Evolutionary conservation across 257 asterid genomes (phyloP), one percentile per base, ranked within the genome.

Genomic region (Lantana camara): DNA sequence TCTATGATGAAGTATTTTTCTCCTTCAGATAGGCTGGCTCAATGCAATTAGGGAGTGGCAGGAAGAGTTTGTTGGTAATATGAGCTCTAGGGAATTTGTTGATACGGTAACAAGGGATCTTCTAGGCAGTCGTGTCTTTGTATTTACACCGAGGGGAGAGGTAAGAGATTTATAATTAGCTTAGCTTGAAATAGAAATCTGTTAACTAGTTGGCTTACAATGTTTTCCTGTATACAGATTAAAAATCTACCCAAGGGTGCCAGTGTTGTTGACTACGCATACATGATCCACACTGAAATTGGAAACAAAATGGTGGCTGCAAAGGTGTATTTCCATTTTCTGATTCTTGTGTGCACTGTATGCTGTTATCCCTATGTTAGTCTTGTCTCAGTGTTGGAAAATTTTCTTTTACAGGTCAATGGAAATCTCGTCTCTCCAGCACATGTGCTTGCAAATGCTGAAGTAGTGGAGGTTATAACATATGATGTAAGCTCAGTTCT

Each of bases 1-100:
- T 63, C 16, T 55, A 47, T 65, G 53, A 57, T 47, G 27, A 60
- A 53, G 53, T 53, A 23, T 62, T 23, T 35, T 35, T 57, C 60
- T 72, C 24, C 73, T 73, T 67, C 88, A 91, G 98, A 88, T 91
- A 76, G 85, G 98, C 51, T 91, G 98, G 98, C 91, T 91, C 64
- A 88, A 88, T 77, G 98, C 98, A 71, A 91, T 91, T 54, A 82
- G 98, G 75, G 98, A 91, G 75, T 91, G 98, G 98, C 96, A 91
- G 72, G 95, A 91, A 76, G 98, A 91, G 77, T 91, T 91, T 61
- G 98, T 88, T 58, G 98, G 96, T 52, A 91, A 91, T 74, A 91
- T 88, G 96, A 91, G 95, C 66, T 91, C 98, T 29, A 82, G 98
- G 77, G 98, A 88, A 69, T 88, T 91, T 74, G 98, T 91, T 60